Conservation (phyloP, 305 asterid genomes). For the Fraxinus platypoda region DNA sequence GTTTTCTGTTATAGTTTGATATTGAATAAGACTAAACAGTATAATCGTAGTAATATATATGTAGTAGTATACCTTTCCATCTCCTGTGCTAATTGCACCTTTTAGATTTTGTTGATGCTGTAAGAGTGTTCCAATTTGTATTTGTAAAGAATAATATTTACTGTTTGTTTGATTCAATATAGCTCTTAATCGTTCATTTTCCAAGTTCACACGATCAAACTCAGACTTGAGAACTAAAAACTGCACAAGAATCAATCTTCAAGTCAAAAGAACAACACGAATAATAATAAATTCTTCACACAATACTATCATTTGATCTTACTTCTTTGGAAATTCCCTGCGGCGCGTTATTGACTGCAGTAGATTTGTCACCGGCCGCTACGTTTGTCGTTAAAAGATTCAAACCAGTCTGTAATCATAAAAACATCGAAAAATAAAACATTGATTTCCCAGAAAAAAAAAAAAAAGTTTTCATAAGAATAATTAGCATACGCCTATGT, state of each 20-base stretch:
- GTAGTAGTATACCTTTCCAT: conserved; percentile 25
- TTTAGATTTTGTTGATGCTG: conserved; percentile 26
- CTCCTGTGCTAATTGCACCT: conserved; percentile 9
- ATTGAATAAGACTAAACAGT: too few relatives aligned
- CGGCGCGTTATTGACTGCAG: neutral
- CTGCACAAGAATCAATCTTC: conserved; percentile 24
- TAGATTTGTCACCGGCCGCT: conserved; percentile 14
- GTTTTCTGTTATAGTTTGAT: neutral
- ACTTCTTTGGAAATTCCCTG: conserved; percentile 20
- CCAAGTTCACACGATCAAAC: conserved; percentile 39
- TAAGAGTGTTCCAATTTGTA: conserved; percentile 27
- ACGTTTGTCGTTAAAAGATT: conserved; percentile 33
- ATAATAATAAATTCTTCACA: neutral
- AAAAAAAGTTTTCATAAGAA: neutral
- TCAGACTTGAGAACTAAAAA: conserved; percentile 32
- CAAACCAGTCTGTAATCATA: conserved; percentile 32
- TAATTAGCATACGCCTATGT: conserved; percentile 20
- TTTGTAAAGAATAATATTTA: conserved; percentile 32
- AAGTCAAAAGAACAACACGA: neutral
- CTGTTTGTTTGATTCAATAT: conserved; percentile 29
- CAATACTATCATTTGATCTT: neutral
- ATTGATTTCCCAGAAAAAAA: neutral
- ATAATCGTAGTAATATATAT: too few relatives aligned
- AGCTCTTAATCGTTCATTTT: conserved; percentile 38
- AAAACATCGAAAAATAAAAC: neutral